Evolutionary conservation across 1,284 basidiomycete species (phyloP).

Genomic region (Pseudozyma hubeiensis): DNA sequence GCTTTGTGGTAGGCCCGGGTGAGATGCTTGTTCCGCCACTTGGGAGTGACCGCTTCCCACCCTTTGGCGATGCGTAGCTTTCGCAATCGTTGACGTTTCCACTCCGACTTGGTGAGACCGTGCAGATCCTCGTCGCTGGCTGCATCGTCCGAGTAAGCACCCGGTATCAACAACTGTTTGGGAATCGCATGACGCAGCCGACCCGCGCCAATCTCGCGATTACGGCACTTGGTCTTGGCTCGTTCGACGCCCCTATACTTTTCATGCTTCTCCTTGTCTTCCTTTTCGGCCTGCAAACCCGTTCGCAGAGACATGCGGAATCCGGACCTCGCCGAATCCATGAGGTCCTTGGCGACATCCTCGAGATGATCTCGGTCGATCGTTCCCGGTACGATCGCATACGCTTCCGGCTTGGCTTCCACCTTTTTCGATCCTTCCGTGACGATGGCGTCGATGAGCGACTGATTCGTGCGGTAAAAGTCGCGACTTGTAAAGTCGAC

Average conservation of each 20-base stretch:
- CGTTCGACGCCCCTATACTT: slow-evolving; percentile 54
- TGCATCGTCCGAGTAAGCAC: slow-evolving; percentile 55
- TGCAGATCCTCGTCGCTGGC: slow-evolving; percentile 60
- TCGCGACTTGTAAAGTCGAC: slow-evolving; percentile 50
- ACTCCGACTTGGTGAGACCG: slow-evolving; percentile 48
- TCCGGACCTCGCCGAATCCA: slow-evolving; percentile 52
- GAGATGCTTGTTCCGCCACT: slow-evolving; percentile 54
- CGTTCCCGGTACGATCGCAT: slow-evolving; percentile 50
- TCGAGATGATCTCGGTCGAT: slow-evolving; percentile 50
- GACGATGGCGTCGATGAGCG: slow-evolving; percentile 52
- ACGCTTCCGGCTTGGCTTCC: slow-evolving; percentile 50
- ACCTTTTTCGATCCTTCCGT: slow-evolving; percentile 43
- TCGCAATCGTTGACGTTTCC: slow-evolving; percentile 45
- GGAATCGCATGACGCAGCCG: slow-evolving; percentile 50
- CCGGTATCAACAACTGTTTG: slow-evolving; percentile 48
- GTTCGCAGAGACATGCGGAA: slow-evolving; percentile 54
- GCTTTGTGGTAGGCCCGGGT: slow-evolving; percentile 53
- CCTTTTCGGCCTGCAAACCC: slow-evolving; percentile 48
- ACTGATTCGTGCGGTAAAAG: slow-evolving; percentile 53
- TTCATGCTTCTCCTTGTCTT: slow-evolving; percentile 57
- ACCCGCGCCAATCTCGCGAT: slow-evolving; percentile 52
- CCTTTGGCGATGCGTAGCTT: slow-evolving; percentile 52
- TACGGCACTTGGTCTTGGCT: slow-evolving; percentile 48
- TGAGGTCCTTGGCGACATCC: slow-evolving; percentile 57
- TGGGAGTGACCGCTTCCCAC: slow-evolving; percentile 54